phyloP scores from a whole-genome alignment of 2,329 filamentous ascomycete genomes.

The Stachybotrys echinatus region DNA sequence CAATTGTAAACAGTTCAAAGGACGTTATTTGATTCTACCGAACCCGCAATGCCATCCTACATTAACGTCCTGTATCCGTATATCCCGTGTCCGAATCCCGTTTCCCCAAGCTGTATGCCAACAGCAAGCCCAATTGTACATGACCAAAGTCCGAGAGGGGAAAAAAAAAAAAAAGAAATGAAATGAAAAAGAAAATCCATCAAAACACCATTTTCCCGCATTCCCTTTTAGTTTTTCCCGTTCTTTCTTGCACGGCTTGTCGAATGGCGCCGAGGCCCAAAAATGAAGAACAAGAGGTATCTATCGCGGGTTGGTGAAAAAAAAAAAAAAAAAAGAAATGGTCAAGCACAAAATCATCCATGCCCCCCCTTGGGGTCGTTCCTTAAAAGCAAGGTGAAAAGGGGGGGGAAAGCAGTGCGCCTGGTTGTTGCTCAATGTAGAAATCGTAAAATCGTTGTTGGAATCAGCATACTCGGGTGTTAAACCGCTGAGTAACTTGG shows the following conservation, averaged over 20 bases:
- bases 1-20: no score
- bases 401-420: not conserved
- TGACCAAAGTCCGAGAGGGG: not conserved
- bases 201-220: no score
- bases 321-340: no score
- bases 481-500: not conserved
- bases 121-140: not conserved
- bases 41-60: not conserved
- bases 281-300: not conserved
- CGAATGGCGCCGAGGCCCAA: not conserved
- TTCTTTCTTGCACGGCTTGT: not conserved
- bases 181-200: no score
- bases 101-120: not conserved
- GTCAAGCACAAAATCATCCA: no score
- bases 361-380: not conserved
- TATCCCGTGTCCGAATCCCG: not conserved
- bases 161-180: not conserved
- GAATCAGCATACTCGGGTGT: not conserved
- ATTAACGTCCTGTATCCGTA: not conserved
- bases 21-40: not conserved
- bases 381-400: not conserved
- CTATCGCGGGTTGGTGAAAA: not conserved
- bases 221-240: no score
- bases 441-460: not conserved
- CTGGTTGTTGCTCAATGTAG: not conserved